Conservation (phyloP, 257 asterid species). For the Nemophila menziesii region DNA sequence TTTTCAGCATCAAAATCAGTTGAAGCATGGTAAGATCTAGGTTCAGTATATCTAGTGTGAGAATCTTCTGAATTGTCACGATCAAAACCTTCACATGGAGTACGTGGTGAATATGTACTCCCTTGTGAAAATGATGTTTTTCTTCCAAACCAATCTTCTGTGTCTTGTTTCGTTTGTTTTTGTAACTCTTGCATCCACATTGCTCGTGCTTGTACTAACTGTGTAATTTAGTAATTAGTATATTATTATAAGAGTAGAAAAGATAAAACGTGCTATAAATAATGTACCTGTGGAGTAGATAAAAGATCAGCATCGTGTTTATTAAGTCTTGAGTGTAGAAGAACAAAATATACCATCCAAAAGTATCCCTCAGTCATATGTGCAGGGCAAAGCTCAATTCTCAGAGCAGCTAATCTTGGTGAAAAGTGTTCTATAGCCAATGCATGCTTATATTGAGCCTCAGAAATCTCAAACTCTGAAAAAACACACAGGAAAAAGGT, state of each 20-base stretch:
- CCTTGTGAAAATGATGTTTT: slow-evolving; percentile 34
- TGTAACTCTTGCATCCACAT: slow-evolving; percentile 95
- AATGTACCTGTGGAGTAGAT: slow-evolving; percentile 78
- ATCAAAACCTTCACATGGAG: slow-evolving; percentile 30
- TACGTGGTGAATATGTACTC: slow-evolving; percentile 28
- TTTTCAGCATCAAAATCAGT: slow-evolving; percentile 40
- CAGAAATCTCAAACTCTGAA: slow-evolving; percentile 77
- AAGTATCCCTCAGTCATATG: slow-evolving; percentile 87
- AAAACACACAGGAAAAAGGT: slow-evolving; percentile 8
- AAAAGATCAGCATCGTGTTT: slow-evolving; percentile 62
- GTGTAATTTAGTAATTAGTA: too few relatives aligned
- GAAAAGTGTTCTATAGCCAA: slow-evolving; percentile 66
- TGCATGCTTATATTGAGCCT: slow-evolving; percentile 66
- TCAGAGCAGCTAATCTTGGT: slow-evolving; percentile 87
- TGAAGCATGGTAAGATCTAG: slow-evolving; percentile 20
- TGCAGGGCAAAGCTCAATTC: slow-evolving; percentile 89
- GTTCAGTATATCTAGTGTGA: slow-evolving; percentile 23
- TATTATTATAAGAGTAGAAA: background rate
- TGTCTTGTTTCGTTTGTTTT: slow-evolving; percentile 51
- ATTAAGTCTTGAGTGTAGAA: slow-evolving; percentile 71
- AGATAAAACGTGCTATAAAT: too few relatives aligned
- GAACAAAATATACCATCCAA: slow-evolving; percentile 98
- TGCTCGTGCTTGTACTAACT: slow-evolving; percentile 72
- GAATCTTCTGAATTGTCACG: slow-evolving; percentile 24
- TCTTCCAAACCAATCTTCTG: slow-evolving; percentile 47